Percentiles rank a stretch among this genome's conserved stretches.
Conservation (phyloP, 257 asterid species). For the Phtheirospermum japonicum region DNA sequence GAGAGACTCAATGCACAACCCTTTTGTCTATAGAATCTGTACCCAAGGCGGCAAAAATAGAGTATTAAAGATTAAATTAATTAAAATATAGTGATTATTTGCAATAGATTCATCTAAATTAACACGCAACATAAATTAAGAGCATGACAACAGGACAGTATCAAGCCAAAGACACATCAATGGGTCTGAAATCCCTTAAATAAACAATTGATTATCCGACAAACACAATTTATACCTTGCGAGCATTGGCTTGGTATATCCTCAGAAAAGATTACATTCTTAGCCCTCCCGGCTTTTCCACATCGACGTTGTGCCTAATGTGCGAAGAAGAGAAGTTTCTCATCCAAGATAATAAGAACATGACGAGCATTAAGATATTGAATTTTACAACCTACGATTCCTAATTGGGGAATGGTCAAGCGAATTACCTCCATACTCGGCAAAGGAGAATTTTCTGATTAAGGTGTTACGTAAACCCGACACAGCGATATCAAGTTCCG, state of each 20-base stretch:
- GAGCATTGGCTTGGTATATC: too few relatives aligned
- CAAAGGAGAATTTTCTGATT: too few relatives aligned
- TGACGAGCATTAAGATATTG: too few relatives aligned
- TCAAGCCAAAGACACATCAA: slow-evolving; percentile 5
- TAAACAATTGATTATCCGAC: background rate
- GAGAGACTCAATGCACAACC: slow-evolving; percentile 13
- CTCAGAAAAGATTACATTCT: slow-evolving; percentile 92
- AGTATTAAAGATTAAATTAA: slow-evolving; percentile 6
- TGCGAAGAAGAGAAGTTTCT: slow-evolving; percentile 96
- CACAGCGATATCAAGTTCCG: too few relatives aligned
- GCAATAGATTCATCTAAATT: slow-evolving; percentile 1
- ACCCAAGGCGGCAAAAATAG: slow-evolving; percentile 1
- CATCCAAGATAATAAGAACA: too few relatives aligned
- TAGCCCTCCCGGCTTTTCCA: slow-evolving; percentile 99
- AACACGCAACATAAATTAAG: slow-evolving; percentile 14
- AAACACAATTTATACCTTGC: background rate
- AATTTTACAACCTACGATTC: too few relatives aligned
- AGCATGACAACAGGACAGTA: slow-evolving; percentile 11
- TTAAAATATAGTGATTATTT: background rate
- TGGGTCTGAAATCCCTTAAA: slow-evolving; percentile 15
- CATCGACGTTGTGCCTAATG: slow-evolving; percentile 86
- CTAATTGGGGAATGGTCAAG: too few relatives aligned
- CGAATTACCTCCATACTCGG: too few relatives aligned
- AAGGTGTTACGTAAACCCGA: too few relatives aligned
- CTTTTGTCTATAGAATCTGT: slow-evolving; percentile 16